Percentiles rank a stretch among this genome's conserved stretches.
Conservation (phyloP, 768 basidiomycete species). For the Gyrodon lividus region DNA sequence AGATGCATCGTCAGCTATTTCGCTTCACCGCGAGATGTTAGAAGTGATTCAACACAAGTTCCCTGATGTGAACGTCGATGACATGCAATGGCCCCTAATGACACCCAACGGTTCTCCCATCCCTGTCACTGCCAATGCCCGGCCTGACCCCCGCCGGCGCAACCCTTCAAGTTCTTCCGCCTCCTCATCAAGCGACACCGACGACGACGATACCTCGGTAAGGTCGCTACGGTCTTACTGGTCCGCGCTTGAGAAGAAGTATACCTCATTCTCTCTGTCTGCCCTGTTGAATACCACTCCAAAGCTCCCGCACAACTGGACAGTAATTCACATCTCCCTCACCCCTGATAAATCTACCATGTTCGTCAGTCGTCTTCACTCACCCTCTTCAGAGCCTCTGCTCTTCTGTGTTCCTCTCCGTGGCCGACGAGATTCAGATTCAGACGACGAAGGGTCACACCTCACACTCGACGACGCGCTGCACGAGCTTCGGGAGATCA, state of each 20-base stretch:
- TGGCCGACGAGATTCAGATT: slow-evolving; percentile 72
- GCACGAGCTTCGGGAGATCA: slow-evolving; percentile 74
- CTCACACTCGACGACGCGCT: slow-evolving; percentile 76
- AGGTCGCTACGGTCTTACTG: slow-evolving; percentile 56
- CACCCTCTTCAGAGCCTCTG: slow-evolving; percentile 53
- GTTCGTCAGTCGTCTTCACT: slow-evolving; percentile 77
- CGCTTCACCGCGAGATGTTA: slow-evolving; percentile 81
- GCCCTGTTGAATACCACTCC: slow-evolving; percentile 42
- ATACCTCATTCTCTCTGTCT: slow-evolving; percentile 36
- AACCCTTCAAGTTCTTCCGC: slow-evolving; percentile 17
- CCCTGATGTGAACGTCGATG: slow-evolving; percentile 47
- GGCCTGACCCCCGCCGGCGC: slow-evolving; percentile 12
- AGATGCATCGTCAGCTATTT: slow-evolving; percentile 79
- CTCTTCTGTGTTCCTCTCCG: slow-evolving; percentile 90
- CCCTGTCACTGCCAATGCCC: slow-evolving; percentile 20
- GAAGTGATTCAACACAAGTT: slow-evolving; percentile 80
- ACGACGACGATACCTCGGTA: slow-evolving; percentile 39
- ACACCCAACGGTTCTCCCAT: slow-evolving; percentile 43
- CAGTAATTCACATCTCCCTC: slow-evolving; percentile 77
- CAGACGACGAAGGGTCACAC: slow-evolving; percentile 68
- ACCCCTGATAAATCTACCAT: slow-evolving; percentile 81
- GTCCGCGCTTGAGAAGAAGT: slow-evolving; percentile 54
- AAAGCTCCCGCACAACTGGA: slow-evolving; percentile 75
- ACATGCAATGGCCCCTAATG: slow-evolving; percentile 73
- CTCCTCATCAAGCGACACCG: slow-evolving; percentile 26